Base-by-base conservation (phyloP, 2,329 filamentous ascomycete species). In the Stagonosporopsis cucurbitacearum region DNA sequence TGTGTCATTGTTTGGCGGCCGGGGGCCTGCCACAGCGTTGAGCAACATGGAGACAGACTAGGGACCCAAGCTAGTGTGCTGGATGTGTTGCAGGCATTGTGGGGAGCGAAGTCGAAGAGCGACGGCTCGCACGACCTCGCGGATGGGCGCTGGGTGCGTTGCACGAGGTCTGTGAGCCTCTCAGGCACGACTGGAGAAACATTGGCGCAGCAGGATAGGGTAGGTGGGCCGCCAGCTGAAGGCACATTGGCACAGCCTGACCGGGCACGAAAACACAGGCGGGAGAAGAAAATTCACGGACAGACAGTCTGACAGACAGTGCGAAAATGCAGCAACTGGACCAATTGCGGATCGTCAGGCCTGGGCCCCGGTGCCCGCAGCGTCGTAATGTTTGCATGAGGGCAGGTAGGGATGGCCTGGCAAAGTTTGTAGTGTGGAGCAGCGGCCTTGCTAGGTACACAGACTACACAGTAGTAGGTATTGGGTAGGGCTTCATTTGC, bases 401-500 rank as follows among this genome's bases (percentile, higher is more conserved):
- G 46, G 40, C 40, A 45, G 52, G 55, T 64, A 65, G 53, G 69
- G 70, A 60, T 61, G 57, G 58, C 63, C 68, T 68, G 71, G 64
- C 65, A 66, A 59, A 57, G 52, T 62, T 58, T 65, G 50, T 59
- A 41, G 62, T 50, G 62, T 64, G 58, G 61, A 64, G 59, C 64
- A 57, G 67, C 62, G 56, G 51, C 54, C 62, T 55, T 55, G 45
- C 53, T 63, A 62, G 63, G 59, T 62, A n/a, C n/a, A n/a, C n/a
- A n/a, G n/a, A n/a, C n/a, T n/a, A n/a, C n/a, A n/a, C n/a, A n/a
- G n/a, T n/a, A n/a, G n/a, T n/a, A n/a, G n/a, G n/a, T n/a, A n/a
- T n/a, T n/a, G n/a, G n/a, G n/a, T n/a, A n/a, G n/a, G n/a, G n/a
- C 60, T 69, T 71, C 70, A 74, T 74, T 72, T 74, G 69, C 61